Conservation (phyloP, 1,139 yeast genomes). For the Spathaspora sp. region DNA sequence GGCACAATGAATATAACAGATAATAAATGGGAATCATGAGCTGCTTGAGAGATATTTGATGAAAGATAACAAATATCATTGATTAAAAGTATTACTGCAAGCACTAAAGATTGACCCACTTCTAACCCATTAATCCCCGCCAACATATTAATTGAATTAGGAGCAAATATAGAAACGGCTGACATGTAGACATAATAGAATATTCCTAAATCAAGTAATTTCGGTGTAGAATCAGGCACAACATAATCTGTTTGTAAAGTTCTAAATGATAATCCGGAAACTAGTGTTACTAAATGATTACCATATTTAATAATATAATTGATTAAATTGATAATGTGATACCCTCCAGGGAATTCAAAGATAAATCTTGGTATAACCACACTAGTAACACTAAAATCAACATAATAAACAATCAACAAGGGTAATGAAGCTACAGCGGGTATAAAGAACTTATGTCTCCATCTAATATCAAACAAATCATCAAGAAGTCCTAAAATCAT, state of each 20-base stretch:
- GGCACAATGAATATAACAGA: slow-evolving; percentile 82
- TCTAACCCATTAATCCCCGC: slow-evolving; percentile 97
- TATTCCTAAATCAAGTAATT: slow-evolving; percentile 71
- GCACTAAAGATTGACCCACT: slow-evolving; percentile 87
- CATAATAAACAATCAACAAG: slow-evolving; percentile 83
- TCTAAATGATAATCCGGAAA: slow-evolving; percentile 41
- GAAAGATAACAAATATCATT: slow-evolving; percentile 76
- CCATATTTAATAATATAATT: slow-evolving; percentile 27
- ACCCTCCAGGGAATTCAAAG: slow-evolving; percentile 32
- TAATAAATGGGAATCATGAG: slow-evolving; percentile 79
- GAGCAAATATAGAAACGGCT: slow-evolving; percentile 86
- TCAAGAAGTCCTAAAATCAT: slow-evolving; percentile 87
- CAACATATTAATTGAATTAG: slow-evolving; percentile 92
- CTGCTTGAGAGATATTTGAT: slow-evolving; percentile 47
- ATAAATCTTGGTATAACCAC: slow-evolving; percentile 82
- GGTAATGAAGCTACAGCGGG: slow-evolving; percentile 97
- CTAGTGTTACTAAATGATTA: slow-evolving; percentile 32
- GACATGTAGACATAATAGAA: slow-evolving; percentile 89
- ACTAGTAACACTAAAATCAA: slow-evolving; percentile 90
- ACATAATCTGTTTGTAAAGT: slow-evolving; percentile 36
- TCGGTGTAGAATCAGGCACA: slow-evolving; percentile 29
- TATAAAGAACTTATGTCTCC: slow-evolving; percentile 95
- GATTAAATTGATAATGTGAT: slow-evolving; percentile 18
- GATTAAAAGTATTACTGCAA: slow-evolving; percentile 65
- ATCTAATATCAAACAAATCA: slow-evolving; percentile 90